These are phyloP conservation scores for Schizosaccharomyces japonicus DNA, from an alignment of 805 yeast genomes.

Conservation along the genomic window DNA sequence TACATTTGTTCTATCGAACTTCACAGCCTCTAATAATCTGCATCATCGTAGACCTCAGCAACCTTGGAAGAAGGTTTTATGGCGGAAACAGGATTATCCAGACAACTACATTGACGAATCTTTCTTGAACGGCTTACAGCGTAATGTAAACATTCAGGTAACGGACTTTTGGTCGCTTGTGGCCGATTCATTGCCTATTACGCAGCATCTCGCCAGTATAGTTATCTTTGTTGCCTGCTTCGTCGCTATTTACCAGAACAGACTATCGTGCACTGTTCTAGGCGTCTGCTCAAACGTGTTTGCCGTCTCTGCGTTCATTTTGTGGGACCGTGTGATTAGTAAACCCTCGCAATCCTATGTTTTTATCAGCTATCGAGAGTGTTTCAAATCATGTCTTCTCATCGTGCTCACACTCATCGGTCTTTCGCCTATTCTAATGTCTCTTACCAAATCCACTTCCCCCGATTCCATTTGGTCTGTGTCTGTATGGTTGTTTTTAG, in stretches of 20 bases:
- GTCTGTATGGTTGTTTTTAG: conserved; percentile 50
- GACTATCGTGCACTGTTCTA: conserved; percentile 15
- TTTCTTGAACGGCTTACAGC: conserved; percentile 54
- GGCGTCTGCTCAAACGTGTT: conserved; percentile 9
- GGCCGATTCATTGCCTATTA: conserved; percentile 46
- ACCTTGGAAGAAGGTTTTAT: conserved; percentile 67
- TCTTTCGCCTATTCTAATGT: conserved; percentile 70
- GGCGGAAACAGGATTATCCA: conserved; percentile 66
- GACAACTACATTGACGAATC: conserved; percentile 74
- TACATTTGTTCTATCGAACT: background rate
- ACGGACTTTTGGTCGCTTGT: conserved; percentile 41
- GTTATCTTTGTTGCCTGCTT: conserved; percentile 47
- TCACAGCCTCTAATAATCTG: background rate
- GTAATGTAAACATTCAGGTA: conserved; percentile 50
- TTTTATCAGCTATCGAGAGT: background rate
- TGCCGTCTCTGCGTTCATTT: conserved; percentile 12
- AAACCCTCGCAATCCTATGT: conserved; percentile 5
- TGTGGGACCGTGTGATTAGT: conserved; percentile 12
- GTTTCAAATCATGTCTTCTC: conserved; percentile 35
- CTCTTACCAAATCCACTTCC: conserved; percentile 68
- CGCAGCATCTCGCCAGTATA: conserved; percentile 40
- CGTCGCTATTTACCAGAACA: conserved; percentile 22
- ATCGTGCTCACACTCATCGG: conserved; percentile 50
- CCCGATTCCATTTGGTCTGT: conserved; percentile 91
- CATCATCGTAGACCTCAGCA: background rate